These are phyloP conservation scores for Firmiana major DNA, from an alignment of 345 rosid genomes.

Conservation along the genomic window DNA sequence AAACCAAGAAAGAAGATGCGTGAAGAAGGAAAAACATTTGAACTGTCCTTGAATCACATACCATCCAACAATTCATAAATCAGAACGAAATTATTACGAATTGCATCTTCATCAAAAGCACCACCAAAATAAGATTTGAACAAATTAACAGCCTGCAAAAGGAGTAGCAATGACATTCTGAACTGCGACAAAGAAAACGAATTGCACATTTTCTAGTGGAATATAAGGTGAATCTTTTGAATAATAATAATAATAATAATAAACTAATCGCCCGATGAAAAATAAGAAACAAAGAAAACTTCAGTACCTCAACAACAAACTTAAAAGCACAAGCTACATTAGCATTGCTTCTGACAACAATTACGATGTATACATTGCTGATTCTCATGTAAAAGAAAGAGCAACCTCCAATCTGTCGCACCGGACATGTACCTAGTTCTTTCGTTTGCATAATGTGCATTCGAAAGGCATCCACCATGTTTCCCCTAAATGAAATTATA, in stretches of 20 bases:
- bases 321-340: conserved; percentile 99
- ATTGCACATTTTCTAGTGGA: not conserved
- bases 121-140: conserved; percentile 99
- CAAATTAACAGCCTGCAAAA: conserved; percentile 80
- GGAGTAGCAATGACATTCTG: conserved; percentile 3
- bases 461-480: conserved; percentile 99
- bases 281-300: not conserved
- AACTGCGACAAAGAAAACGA: not conserved
- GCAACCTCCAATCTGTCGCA: conserved; percentile 98
- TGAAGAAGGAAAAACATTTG: not conserved
- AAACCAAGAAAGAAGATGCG: not conserved
- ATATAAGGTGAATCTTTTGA: not conserved
- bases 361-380: conserved; percentile 95
- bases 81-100: conserved; percentile 90
- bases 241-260: too few species aligned
- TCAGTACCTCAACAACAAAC: conserved; percentile 88
- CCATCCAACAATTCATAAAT: conserved; percentile 98
- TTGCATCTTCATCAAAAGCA: conserved; percentile 98
- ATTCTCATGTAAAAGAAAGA: conserved; percentile 95
- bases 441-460: conserved; percentile 98
- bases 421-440: conserved; percentile 95
- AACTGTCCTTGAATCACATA: conserved; percentile 23
- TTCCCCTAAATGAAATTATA: conserved; percentile 46
- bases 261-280: too few species aligned
- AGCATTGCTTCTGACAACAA: conserved; percentile 99